A percentile compares a stretch with the other conserved stretches of the same genome.
phyloP scores from a whole-genome alignment of 768 basidiomycete species.

The Boletus pseudo-olivaceus region DNA sequence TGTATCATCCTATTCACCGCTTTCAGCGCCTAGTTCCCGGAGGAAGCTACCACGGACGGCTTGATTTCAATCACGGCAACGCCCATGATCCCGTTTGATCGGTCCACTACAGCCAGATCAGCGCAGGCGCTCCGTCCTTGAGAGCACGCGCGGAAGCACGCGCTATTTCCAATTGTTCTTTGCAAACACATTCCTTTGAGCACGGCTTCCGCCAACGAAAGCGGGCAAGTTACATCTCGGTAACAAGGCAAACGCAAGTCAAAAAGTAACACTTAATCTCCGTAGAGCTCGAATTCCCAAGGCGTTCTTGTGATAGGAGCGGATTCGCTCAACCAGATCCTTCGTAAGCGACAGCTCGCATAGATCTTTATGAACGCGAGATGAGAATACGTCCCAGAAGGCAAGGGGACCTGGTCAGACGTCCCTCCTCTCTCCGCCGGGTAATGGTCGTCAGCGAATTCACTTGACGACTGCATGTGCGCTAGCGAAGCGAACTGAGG shows the following conservation, averaged over 20 bases:
- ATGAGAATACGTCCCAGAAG: conserved; percentile 59
- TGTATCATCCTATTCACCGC: conserved; percentile 1
- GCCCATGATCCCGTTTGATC: conserved; percentile 11
- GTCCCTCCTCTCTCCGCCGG: conserved; percentile 20
- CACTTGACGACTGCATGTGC: conserved; percentile 25
- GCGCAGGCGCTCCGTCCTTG: conserved; percentile 16
- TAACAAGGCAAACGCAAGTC: conserved; percentile 11
- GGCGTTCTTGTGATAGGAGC: conserved; percentile 52
- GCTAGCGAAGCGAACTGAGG: conserved; percentile 56
- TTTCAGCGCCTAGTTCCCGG: conserved; percentile 2
- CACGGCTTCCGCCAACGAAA: conserved; percentile 17
- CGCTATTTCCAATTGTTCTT: conserved; percentile 19
- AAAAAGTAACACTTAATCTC: conserved; percentile 27
- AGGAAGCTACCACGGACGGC: conserved; percentile 9
- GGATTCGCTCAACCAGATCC: conserved; percentile 71
- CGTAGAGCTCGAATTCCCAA: conserved; percentile 77
- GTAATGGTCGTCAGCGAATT: conserved; percentile 18
- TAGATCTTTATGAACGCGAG: conserved; percentile 73
- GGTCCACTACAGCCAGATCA: conserved; percentile 21
- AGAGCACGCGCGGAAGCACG: conserved; percentile 14
- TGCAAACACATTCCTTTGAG: conserved; percentile 17
- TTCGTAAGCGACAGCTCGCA: conserved; percentile 70
- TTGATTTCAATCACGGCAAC: conserved; percentile 18
- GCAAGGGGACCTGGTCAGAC: conserved; percentile 31
- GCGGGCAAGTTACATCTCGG: conserved; percentile 18